Base-by-base conservation (phyloP, 2,329 filamentous ascomycete genomes). In the Knoxdaviesia capensis region DNA sequence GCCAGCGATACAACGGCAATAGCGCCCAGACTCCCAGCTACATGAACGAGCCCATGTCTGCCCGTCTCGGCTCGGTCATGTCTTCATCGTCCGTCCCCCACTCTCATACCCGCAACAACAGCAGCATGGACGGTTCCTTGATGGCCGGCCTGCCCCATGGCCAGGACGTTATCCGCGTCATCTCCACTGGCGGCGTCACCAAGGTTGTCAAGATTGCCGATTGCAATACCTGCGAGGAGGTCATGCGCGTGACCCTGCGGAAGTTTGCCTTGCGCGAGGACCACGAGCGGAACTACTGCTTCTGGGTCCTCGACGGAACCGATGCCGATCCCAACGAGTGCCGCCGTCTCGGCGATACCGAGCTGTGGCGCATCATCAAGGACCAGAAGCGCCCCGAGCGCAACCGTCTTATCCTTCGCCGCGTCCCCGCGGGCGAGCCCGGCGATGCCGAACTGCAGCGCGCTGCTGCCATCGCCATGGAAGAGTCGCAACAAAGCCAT, bases 281-380 rank as follows among this genome's bases (percentile, higher is more conserved):
- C 47, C 86, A 94, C 53, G 82, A 90, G 56, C 76, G 86, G 52
- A 94, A 92, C 54, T 96, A 94, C 61, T 94, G 87, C 63, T 96
- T 98, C 62, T 96, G 90, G 66, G 80, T 94, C 1, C 67, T 96
- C 45, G 79, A 84, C 49, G 88, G 87, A 41, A 65, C 85, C 35
- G 85, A 94, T 39, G 78, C 87, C 2, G 80, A 90, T 50, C 80
- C 85, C 31, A 72, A 70, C 40, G 77, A 86, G 53, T 92, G 84
- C 56, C 77, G 86, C 46, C 77, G 83, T 40, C 67, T 96, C 35
- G 78, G 79, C 33, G 90, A 98, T 53, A 78, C 76, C 5, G 90
- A 98, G 56, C 65, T 98, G 7, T 82, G 90, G 69, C 77, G 84
- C 46, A 83, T 96, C 43, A 92, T 92, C 59, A 86, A 85, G 52